These are phyloP conservation scores for Crataegus laevigata DNA, from an alignment of 306 rosid genomes.

Conservation along the genomic window DNA sequence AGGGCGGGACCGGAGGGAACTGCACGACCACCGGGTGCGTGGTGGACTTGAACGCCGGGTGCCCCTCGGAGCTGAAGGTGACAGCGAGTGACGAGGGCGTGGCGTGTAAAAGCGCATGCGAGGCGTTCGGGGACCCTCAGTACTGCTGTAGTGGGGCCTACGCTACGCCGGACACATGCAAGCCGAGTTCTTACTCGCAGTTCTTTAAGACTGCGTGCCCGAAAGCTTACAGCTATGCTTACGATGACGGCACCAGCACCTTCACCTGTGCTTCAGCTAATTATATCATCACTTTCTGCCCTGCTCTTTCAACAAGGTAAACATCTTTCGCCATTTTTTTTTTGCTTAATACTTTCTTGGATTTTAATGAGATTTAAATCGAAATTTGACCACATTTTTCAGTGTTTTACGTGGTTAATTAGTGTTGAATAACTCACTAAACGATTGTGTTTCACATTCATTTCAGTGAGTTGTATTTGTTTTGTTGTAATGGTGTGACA, in stretches of 20 bases:
- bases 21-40: slow-evolving; percentile 66
- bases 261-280: slow-evolving; percentile 74
- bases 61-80: slow-evolving; percentile 57
- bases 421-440: too few relatives aligned
- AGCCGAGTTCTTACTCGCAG: slow-evolving; percentile 62
- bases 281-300: slow-evolving; percentile 68
- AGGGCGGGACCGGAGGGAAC: slow-evolving; percentile 48
- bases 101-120: slow-evolving; percentile 92
- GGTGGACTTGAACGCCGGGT: slow-evolving; percentile 51
- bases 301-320: slow-evolving; percentile 43
- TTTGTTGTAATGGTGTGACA: background rate
- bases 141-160: slow-evolving; percentile 83
- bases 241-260: slow-evolving; percentile 79
- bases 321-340: background rate
- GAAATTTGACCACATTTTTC: background rate
- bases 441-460: background rate
- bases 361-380: background rate
- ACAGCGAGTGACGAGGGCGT: slow-evolving; percentile 33
- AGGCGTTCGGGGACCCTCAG: slow-evolving; percentile 67
- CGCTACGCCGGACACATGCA: slow-evolving; percentile 53
- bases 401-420: background rate
- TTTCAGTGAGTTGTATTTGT: background rate
- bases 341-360: background rate
- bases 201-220: slow-evolving; percentile 74
- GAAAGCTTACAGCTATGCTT: slow-evolving; percentile 81